A percentile compares a stretch with the other conserved stretches of the same genome.
Evolutionary conservation across 2,329 filamentous ascomycete species (phyloP).

Genomic region (Colletotrichum orbiculare): DNA sequence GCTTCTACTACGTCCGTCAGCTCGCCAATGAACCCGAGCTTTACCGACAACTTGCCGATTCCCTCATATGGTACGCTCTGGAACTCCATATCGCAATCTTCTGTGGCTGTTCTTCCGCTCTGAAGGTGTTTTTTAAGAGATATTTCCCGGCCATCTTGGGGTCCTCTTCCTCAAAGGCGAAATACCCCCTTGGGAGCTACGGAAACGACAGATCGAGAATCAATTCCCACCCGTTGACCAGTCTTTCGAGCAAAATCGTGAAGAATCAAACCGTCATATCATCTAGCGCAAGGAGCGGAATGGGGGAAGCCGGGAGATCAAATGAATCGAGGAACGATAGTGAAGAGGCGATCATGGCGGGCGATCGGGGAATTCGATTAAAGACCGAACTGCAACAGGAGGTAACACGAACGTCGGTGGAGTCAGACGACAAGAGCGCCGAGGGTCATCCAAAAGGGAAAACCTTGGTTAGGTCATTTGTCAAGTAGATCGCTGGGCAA

Average conservation of each 20-base stretch:
- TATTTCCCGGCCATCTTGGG: conserved; percentile 5
- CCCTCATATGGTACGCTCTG: conserved; percentile 15
- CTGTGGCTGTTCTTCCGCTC: conserved; percentile 11
- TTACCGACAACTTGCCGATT: conserved; percentile 17
- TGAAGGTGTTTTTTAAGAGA: conserved; percentile 17
- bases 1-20: conserved; percentile 20
- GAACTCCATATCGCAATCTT: conserved; percentile 23
- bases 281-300: not conserved
- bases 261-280: conserved; percentile 5
- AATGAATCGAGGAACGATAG: not conserved
- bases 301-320: too few species aligned
- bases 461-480: not conserved
- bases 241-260: not conserved
- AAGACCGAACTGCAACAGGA: conserved; percentile 8
- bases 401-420: not conserved
- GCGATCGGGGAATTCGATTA: not conserved
- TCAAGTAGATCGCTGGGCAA: not conserved
- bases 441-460: not conserved
- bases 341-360: conserved; percentile 12
- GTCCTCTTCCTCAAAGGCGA: not conserved
- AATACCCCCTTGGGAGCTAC: conserved; percentile 1
- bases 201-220: not conserved
- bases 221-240: conserved; percentile 2
- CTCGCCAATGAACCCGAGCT: conserved; percentile 13
- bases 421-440: not conserved